These are phyloP conservation scores for Kodamaea sp. DNA, from an alignment of 1,139 yeast species.

Conservation along the genomic window DNA sequence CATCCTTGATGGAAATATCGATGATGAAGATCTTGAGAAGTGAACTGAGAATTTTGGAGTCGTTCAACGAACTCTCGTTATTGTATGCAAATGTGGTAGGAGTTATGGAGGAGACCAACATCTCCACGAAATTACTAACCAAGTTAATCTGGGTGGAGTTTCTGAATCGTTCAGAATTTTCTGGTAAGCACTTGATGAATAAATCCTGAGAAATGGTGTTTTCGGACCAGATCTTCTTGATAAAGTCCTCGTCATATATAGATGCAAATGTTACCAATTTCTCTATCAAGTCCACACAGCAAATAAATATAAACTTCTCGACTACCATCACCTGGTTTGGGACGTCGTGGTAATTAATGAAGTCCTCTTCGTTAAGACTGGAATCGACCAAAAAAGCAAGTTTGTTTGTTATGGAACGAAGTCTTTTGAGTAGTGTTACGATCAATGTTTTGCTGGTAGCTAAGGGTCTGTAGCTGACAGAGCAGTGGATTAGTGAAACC, in stretches of 20 bases:
- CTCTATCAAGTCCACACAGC: constrained; percentile 59
- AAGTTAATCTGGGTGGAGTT: constrained; percentile 41
- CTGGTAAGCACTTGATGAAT: constrained; percentile 35
- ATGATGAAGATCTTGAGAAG: constrained; percentile 40
- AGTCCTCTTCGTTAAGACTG: constrained; percentile 34
- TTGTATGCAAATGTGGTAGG: constrained; percentile 29
- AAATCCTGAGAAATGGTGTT: constrained; percentile 23
- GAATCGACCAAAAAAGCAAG: constrained; percentile 30
- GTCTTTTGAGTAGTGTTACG: constrained; percentile 17
- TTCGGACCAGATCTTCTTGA: constrained; percentile 26
- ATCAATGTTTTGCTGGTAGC: constrained; percentile 46
- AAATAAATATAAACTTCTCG: constrained; percentile 50
- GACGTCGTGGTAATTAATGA: constrained; percentile 34
- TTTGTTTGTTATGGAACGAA: constrained; percentile 21
- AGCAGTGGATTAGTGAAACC: constrained; percentile 51
- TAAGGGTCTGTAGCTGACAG: constrained; percentile 56
- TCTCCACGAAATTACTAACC: constrained; percentile 40
- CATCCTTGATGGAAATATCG: constrained; percentile 42
- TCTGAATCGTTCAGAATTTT: constrained; percentile 40
- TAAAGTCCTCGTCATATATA: constrained; percentile 21
- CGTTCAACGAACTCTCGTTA: constrained; percentile 16
- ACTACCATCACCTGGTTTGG: constrained; percentile 46
- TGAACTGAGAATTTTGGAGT: constrained; percentile 32
- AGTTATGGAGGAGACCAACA: constrained; percentile 39
- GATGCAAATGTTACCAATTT: constrained; percentile 29